Evolutionary conservation across 805 yeast genomes (phyloP), one percentile per base, ranked within the genome.

Genomic region (Saccharomycopsis sp.): DNA sequence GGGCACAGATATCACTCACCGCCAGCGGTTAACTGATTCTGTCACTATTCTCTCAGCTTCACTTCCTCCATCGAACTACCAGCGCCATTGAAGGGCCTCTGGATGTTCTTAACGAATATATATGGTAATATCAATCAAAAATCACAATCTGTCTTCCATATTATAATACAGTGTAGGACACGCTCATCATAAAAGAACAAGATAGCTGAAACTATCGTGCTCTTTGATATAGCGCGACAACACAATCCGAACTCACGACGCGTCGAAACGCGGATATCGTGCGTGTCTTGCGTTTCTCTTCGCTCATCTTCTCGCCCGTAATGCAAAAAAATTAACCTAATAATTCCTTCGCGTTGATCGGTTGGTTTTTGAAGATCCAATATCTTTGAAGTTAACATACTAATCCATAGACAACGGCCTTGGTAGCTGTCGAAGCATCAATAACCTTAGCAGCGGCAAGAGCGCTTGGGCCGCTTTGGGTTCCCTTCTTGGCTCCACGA

Each of bases 381-480:
- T 29, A 24, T 16, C 21, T 12, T 44, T 5, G 16, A 44, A 12
- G 8, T 51, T 12, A 18, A 68, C 73, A 61, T 71, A 71, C 80
- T 74, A 89, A 78, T 67, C 89, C 89, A 68, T 89, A 84, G 58
- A 91, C 94, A 68, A 88, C 84, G 58, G 90, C 95, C 71, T 88
- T 91, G 62, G 87, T 84, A 59, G 95, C 88, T 62, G 79, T 78
- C 50, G 81, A 71, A 24, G 73, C 71, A 67, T 80, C 82, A 67
- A 74, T 62, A 60, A 71, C 67, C 65, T 73, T 73, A 63, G 59
- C 48, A 62, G 60, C 61, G 57, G 63, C 62, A 55, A 60, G 61
- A 41, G 58, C 67, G 24, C 63, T 70, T 52, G 73, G 69, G 53
- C 71, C 71, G 50, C 72, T 68, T 34, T 67, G 64, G 46, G 66